Percentiles rank a stretch among this genome's conserved stretches.
Conservation (phyloP, 2,329 filamentous ascomycete species). For the Thermothelomyces thermophilus region DNA sequence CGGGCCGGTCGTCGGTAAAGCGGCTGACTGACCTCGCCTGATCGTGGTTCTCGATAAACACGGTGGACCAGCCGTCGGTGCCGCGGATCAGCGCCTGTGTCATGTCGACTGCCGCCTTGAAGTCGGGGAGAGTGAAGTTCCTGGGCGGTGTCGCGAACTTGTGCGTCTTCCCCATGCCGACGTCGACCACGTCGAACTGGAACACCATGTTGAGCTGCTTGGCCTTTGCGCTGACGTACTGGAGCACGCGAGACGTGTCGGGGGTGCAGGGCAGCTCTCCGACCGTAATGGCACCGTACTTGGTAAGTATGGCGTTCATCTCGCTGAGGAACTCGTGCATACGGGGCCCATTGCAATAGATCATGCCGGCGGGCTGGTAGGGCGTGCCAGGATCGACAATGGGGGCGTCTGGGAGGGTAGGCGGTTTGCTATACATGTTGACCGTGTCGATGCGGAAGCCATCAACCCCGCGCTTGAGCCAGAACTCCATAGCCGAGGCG, state of each 20-base stretch:
- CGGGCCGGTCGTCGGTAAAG: constrained; percentile 40
- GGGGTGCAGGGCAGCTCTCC: constrained; percentile 62
- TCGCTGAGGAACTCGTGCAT: constrained; percentile 63
- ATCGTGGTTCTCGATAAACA: constrained; percentile 58
- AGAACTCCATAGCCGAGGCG: constrained; percentile 65
- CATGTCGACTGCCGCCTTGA: constrained; percentile 42
- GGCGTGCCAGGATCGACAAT: constrained; percentile 39
- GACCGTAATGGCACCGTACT: constrained; percentile 60
- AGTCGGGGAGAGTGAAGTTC: constrained; percentile 41
- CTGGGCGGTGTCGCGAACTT: constrained; percentile 41
- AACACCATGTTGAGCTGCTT: constrained; percentile 65
- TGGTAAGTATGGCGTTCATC: constrained; percentile 53
- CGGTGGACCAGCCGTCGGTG: constrained; percentile 51
- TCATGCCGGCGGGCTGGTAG: constrained; percentile 46
- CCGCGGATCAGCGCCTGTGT: constrained; percentile 47
- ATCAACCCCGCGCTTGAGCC: constrained; percentile 64
- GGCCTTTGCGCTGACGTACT: constrained; percentile 52
- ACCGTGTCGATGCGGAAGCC: constrained; percentile 66
- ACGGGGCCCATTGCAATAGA: constrained; percentile 61
- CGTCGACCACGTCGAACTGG: constrained; percentile 57
- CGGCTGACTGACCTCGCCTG: constrained; percentile 49
- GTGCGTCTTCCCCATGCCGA: constrained; percentile 46
- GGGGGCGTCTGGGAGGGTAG: constrained; percentile 51
- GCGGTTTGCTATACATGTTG: constrained; percentile 57
- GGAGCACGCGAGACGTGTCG: constrained; percentile 48